Conservation (phyloP, 1,284 basidiomycete genomes). For the Singerocomus rubriflavus region DNA sequence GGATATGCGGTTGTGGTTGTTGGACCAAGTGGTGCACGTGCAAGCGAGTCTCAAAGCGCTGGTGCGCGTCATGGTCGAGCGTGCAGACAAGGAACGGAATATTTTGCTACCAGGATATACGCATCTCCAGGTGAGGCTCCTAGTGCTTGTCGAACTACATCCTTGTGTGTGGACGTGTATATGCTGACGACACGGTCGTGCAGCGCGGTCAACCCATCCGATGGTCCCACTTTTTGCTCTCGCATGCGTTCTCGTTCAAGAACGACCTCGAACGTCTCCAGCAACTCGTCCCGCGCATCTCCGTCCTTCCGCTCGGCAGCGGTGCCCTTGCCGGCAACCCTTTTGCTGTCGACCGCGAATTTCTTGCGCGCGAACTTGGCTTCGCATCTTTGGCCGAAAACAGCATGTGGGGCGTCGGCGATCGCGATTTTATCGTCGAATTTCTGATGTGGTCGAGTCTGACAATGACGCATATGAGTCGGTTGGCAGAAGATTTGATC, state of each 20-base stretch:
- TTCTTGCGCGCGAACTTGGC: constrained; percentile 81
- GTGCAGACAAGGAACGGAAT: constrained; percentile 91
- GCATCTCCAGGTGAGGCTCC: constrained; percentile 76
- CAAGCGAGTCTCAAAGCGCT: constrained; percentile 75
- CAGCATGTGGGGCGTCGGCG: constrained; percentile 92
- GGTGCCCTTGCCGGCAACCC: constrained; percentile 97
- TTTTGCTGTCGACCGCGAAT: constrained; percentile 88
- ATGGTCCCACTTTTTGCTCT: constrained; percentile 96
- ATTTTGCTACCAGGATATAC: constrained; percentile 95
- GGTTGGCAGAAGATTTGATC: constrained; percentile 95
- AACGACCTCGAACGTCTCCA: constrained; percentile 86
- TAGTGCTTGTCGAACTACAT: not conserved
- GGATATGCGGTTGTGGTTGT: constrained; percentile 95
- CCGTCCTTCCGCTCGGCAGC: constrained; percentile 89
- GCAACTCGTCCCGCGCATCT: constrained; percentile 84
- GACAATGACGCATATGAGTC: constrained; percentile 90
- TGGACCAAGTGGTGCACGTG: constrained; percentile 75
- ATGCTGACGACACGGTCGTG: constrained; percentile 1
- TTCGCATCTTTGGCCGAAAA: constrained; percentile 87
- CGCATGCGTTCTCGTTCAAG: constrained; percentile 90
- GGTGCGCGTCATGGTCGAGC: constrained; percentile 84
- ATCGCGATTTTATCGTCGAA: constrained; percentile 96
- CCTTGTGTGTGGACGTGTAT: not conserved
- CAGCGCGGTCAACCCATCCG: constrained; percentile 96
- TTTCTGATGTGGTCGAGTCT: constrained; percentile 96